A percentile compares a stretch with the other conserved stretches of the same genome.
Conservation (phyloP, 441 rosid species). For the Jatropha podagrica region DNA sequence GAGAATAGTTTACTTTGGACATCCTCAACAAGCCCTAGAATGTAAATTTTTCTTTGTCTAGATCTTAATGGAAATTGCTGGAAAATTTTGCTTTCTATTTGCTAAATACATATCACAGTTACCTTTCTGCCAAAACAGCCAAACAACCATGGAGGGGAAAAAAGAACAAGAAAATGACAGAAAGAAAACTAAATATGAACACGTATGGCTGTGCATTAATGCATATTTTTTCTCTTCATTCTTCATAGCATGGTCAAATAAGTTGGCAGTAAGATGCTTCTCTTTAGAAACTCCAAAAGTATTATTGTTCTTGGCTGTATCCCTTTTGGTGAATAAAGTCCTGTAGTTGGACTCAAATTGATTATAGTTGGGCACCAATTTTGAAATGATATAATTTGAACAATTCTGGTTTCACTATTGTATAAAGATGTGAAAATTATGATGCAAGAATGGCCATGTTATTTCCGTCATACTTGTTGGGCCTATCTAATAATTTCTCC, state of each 20-base stretch:
- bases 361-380: neutral
- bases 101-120: neutral
- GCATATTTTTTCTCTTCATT: neutral
- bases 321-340: neutral
- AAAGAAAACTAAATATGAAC: neutral
- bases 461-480: neutral
- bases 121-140: neutral
- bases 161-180: neutral
- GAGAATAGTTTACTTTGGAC: neutral
- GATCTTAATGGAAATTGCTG: neutral
- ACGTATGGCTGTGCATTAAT: neutral
- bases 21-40: neutral
- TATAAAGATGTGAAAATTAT: neutral
- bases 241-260: neutral
- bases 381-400: neutral
- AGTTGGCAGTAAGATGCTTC: neutral
- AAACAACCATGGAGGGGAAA: neutral
- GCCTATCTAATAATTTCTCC: too few relatives aligned
- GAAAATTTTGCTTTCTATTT: neutral
- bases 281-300: neutral
- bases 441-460: neutral
- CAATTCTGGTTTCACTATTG: neutral
- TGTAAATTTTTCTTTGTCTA: neutral
- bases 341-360: neutral
- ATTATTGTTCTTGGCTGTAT: neutral